Evolutionary conservation across 2,329 filamentous ascomycete species (phyloP).

Genomic region (Scedosporium apiospermum): DNA sequence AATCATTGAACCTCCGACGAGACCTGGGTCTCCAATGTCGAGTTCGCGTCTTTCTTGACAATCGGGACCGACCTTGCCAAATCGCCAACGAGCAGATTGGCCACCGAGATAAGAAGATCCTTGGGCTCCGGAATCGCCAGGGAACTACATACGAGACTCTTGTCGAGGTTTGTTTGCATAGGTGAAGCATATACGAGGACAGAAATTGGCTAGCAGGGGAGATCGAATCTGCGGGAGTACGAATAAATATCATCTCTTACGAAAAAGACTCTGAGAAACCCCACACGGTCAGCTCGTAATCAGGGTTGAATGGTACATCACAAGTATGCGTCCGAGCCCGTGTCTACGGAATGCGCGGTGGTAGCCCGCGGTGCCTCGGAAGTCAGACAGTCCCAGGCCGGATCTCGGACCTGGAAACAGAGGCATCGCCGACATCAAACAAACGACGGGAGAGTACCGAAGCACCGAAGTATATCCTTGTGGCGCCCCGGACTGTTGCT

Average conservation of each 20-base stretch:
- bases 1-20: too few relatives aligned
- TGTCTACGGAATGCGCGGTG: background rate
- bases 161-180: conserved; percentile 9
- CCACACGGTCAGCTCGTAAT: background rate
- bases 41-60: too few relatives aligned
- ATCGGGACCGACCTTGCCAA: conserved; percentile 13
- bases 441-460: background rate
- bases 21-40: too few relatives aligned
- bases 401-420: background rate
- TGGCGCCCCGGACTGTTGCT: background rate
- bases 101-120: conserved; percentile 9
- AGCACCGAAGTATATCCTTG: background rate
- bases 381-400: background rate
- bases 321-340: background rate
- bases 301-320: background rate
- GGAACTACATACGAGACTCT: conserved; percentile 1
- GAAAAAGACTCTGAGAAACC: background rate
- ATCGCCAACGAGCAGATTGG: conserved; percentile 11
- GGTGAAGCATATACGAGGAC: background rate
- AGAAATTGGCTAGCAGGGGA: conserved; percentile 8
- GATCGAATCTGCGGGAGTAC: conserved; percentile 10
- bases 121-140: conserved; percentile 7
- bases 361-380: background rate
- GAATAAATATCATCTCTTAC: conserved; percentile 6
- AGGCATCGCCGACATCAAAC: background rate